Percentiles rank a stretch among this genome's conserved stretches.
These are phyloP conservation scores for Entomortierella parvispora DNA, from an alignment of 192 early-diverging fungal species.

Conservation along the genomic window DNA sequence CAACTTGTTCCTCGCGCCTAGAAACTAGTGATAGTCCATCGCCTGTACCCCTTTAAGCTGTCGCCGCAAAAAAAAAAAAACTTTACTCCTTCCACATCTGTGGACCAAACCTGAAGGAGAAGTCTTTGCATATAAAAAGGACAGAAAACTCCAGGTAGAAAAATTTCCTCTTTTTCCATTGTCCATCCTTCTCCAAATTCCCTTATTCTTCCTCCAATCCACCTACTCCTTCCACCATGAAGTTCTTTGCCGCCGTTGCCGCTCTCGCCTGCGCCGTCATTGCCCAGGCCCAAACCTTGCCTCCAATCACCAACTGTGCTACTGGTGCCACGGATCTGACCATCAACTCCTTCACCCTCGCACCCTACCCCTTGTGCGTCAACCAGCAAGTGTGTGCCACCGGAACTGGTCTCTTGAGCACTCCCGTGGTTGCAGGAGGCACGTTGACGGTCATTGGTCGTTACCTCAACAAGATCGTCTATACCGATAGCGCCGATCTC, in stretches of 20 bases:
- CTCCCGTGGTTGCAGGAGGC: constrained; percentile 7
- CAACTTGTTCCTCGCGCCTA: no score
- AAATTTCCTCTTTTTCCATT: no score
- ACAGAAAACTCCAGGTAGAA: no score
- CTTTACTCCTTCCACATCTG: no score
- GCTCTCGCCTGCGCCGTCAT: constrained; percentile 11
- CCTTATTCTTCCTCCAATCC: neutral
- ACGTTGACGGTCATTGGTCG: constrained; percentile 12
- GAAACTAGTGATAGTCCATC: no score
- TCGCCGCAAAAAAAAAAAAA: no score
- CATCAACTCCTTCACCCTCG: constrained; percentile 15
- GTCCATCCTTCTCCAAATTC: no score
- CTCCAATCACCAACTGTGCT: constrained; percentile 20
- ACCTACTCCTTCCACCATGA: constrained; percentile 8
- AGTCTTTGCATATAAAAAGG: no score
- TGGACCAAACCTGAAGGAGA: no score
- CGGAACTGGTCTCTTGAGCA: constrained; percentile 8
- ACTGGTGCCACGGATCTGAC: constrained; percentile 3
- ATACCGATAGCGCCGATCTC: constrained; percentile 24
- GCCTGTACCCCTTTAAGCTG: no score
- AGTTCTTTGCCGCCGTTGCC: constrained; percentile 29
- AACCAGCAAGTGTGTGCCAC: constrained; percentile 14
- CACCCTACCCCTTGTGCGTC: constrained; percentile 26
- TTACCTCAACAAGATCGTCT: constrained; percentile 19
- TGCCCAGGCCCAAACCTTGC: neutral